Evolutionary conservation across 345 rosid species (phyloP).

Genomic region (Zanthoxylum bungeanum): DNA sequence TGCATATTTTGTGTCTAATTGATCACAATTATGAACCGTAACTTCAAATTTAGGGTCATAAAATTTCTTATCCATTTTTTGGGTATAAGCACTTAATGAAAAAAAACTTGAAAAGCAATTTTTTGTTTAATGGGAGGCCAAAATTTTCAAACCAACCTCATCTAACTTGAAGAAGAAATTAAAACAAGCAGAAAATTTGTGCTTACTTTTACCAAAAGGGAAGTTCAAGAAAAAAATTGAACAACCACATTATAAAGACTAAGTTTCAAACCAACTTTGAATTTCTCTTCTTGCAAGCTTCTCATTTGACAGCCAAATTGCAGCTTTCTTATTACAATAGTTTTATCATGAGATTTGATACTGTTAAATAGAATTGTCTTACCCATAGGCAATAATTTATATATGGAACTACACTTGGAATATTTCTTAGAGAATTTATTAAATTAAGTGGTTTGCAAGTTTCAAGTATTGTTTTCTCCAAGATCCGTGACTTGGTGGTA

Average conservation of each 20-base stretch:
- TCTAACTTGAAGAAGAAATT: constrained; percentile 17
- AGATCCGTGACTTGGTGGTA: no score
- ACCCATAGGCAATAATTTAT: background rate
- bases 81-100: no score
- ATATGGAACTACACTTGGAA: background rate
- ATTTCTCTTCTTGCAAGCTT: constrained; percentile 27
- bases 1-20: background rate
- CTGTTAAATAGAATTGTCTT: background rate
- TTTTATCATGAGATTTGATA: background rate
- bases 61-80: background rate
- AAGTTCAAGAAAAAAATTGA: constrained; percentile 9
- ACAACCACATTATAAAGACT: background rate
- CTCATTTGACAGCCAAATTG: background rate
- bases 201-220: background rate
- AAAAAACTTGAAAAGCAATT: no score
- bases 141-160: constrained; percentile 33
- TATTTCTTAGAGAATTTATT: no score
- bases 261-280: constrained; percentile 32
- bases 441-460: background rate
- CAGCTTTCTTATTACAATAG: background rate
- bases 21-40: background rate
- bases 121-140: no score
- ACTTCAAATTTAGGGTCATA: background rate
- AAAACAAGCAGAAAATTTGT: background rate
- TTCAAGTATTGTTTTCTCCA: no score